These are phyloP conservation scores for Brassica incana DNA, from an alignment of 345 rosid species.

Conservation along the genomic window DNA sequence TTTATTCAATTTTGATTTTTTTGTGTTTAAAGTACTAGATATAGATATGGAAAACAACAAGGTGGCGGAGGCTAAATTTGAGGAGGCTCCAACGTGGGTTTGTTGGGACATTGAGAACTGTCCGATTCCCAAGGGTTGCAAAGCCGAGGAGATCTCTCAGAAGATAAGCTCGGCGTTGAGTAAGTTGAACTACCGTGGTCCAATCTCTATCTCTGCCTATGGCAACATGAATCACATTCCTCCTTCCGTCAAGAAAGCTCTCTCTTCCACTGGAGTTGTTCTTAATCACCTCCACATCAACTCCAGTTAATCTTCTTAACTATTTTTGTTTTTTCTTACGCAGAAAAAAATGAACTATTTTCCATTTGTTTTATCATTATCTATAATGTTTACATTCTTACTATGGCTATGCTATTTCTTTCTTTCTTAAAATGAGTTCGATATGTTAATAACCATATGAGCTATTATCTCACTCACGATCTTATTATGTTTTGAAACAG, in stretches of 20 bases:
- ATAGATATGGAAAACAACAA: neutral
- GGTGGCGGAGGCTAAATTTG: neutral
- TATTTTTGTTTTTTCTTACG: too few species aligned
- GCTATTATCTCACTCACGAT: too few species aligned
- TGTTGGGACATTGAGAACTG: neutral
- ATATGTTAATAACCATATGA: too few species aligned
- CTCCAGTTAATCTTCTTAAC: neutral
- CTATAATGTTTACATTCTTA: too few species aligned
- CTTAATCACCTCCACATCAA: neutral
- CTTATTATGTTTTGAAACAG: neutral
- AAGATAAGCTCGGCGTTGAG: neutral
- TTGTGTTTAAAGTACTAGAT: neutral
- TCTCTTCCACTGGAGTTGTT: neutral
- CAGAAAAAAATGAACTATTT: too few species aligned
- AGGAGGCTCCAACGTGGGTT: neutral
- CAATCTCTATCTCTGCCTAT: neutral
- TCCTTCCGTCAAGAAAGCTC: neutral
- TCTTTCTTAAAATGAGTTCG: too few species aligned
- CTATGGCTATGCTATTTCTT: too few species aligned
- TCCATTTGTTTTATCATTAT: too few species aligned
- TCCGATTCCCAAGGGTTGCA: neutral
- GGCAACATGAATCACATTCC: slow-evolving; percentile 2
- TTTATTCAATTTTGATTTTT: neutral
- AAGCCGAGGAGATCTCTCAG: neutral
- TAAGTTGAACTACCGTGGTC: neutral